Evolutionary conservation across 2,329 filamentous ascomycete genomes (phyloP), one percentile per base, ranked within the genome.

Genomic region (Fusarium mangiferae): DNA sequence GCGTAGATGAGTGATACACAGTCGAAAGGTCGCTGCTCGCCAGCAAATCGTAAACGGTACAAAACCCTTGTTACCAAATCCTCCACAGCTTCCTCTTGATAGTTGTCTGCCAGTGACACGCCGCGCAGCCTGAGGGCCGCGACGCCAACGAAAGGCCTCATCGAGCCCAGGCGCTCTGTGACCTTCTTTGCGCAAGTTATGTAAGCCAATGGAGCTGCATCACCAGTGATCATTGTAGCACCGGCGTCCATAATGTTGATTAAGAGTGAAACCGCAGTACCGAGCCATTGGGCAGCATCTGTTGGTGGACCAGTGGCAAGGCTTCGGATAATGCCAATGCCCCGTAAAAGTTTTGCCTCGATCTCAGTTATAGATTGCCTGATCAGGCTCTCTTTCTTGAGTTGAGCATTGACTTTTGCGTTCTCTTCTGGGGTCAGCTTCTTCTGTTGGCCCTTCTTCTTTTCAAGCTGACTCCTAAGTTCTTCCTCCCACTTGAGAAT

Each of bases 401-500:
- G 85, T 78, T 99, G 96, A 12, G 94, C 92, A 59, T 96, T 96
- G 65, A 98, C 93, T 82, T 98, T 98, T 36, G 92, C 90, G 75
- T 92, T 92, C 78, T 99, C 96, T 41, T 98, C 96, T 1, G 94
- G 84, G 0, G 94, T 96, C 15, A 98, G 90, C 83, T 98, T 99
- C 85, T 95, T 96, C 77, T 94, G 91, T 68, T 93, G 90, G 3
- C 96, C 96, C 82, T 96, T 98, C 86, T 98, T 99, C 80, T 94
- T 89, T n/a, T 95, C 95, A 45, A 99, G 84, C 77, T 98, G 94
- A 44, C 90, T 88, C 65, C 95, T 89, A 13, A 99, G 87, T 73
- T 99, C 96, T 81, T 96, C 93, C 82, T 99, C 96, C 96, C 97
- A 99, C 82, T 98, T 98, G 45, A 98, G 83, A 3, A 94, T 97